These are phyloP conservation scores for Fusarium zealandicum DNA, from an alignment of 2,329 filamentous ascomycete genomes.

Conservation along the genomic window DNA sequence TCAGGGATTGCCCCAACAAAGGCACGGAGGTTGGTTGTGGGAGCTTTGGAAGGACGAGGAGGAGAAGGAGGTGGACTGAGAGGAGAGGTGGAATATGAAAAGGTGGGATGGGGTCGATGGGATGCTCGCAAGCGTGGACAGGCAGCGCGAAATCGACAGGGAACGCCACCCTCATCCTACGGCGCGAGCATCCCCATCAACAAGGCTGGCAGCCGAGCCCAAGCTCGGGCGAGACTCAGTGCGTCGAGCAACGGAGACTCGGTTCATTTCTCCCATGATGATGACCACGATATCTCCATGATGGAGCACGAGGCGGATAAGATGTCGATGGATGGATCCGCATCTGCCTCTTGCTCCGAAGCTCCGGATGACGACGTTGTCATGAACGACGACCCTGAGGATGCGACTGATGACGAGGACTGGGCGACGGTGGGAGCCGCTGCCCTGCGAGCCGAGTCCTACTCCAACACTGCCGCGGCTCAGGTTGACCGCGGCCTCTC, in stretches of 20 bases:
- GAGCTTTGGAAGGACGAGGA: constrained; percentile 82
- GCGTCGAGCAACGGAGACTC: constrained; percentile 74
- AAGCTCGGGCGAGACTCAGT: constrained; percentile 58
- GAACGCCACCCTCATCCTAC: constrained; percentile 52
- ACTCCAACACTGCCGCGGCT: constrained; percentile 63
- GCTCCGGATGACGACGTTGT: constrained; percentile 71
- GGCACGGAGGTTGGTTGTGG: constrained; percentile 90
- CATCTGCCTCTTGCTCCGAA: constrained; percentile 78
- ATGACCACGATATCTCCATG: constrained; percentile 69
- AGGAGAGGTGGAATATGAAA: constrained; percentile 85
- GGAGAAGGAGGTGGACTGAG: constrained; percentile 67
- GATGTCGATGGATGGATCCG: constrained; percentile 83
- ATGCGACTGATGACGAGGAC: constrained; percentile 94
- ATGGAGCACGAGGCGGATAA: constrained; percentile 89
- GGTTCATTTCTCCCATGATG: constrained; percentile 77
- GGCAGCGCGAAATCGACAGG: constrained; percentile 55
- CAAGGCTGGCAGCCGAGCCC: constrained; percentile 52
- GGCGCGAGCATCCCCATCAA: constrained; percentile 65
- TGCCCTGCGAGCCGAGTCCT: constrained; percentile 75
- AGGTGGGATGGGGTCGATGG: constrained; percentile 98
- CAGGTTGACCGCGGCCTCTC: constrained; percentile 57
- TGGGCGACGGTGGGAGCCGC: constrained; percentile 91
- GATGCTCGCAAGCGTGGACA: constrained; percentile 80
- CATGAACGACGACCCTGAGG: constrained; percentile 79
- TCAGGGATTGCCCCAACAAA: constrained; percentile 87